Percentiles rank a stretch among this genome's conserved stretches.
Conservation (phyloP, 2,329 filamentous ascomycete genomes). For the Fusarium tupiense region DNA sequence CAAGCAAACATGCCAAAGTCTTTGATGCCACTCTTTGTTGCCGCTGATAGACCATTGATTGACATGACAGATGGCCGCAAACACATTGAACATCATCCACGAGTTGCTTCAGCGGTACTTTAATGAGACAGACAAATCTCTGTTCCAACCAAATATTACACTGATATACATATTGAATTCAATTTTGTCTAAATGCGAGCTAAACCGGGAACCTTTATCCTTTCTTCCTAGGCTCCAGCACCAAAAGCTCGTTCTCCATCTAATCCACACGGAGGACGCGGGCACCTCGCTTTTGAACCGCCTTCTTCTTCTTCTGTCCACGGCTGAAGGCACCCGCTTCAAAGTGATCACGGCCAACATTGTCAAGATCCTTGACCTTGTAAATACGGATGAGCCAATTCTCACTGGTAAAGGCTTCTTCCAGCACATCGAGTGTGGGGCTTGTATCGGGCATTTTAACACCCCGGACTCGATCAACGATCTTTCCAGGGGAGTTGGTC, state of each 20-base stretch:
- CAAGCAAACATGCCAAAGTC: conserved; percentile 9
- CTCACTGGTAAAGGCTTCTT: conserved; percentile 98
- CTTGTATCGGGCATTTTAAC: conserved; percentile 82
- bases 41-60: neutral
- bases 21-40: neutral
- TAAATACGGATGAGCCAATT: conserved; percentile 99
- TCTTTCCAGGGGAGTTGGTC: conserved; percentile 92
- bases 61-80: conserved; percentile 1
- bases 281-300: conserved; percentile 75
- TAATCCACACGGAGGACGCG: conserved; percentile 79
- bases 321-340: conserved; percentile 75
- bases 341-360: conserved; percentile 88
- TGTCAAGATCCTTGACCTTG: conserved; percentile 99
- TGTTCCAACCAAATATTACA: conserved; percentile 44
- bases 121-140: conserved; percentile 18
- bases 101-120: neutral
- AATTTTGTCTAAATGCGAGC: conserved; percentile 48
- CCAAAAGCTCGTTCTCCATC: conserved; percentile 22
- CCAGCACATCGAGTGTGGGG: conserved; percentile 86
- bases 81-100: neutral
- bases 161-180: conserved; percentile 52
- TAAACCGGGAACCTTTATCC: conserved; percentile 35
- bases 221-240: conserved; percentile 22
- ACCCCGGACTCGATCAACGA: conserved; percentile 87
- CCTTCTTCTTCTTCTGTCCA: conserved; percentile 86